Conservation (phyloP, 2,329 filamentous ascomycete genomes). For the Pseudocercospora vitis region DNA sequence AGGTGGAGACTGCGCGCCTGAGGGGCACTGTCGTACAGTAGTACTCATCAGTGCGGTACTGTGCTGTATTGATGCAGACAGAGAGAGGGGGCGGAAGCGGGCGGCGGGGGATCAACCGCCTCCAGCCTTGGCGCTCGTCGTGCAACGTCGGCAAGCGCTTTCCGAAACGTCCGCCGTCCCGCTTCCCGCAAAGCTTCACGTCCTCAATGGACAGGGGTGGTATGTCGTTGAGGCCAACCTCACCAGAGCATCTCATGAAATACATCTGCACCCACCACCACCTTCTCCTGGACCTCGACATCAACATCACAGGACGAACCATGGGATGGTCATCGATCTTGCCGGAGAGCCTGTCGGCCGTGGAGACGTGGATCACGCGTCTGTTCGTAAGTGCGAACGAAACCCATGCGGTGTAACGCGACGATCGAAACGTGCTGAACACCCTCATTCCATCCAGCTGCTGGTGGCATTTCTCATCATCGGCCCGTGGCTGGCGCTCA, state of each 20-base stretch:
- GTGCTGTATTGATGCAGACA: background rate
- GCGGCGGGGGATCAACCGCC: background rate
- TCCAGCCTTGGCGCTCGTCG: background rate
- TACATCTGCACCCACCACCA: too few species aligned
- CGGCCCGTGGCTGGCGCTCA: constrained; percentile 61
- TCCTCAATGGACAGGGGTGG: background rate
- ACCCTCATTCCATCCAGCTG: constrained; percentile 53
- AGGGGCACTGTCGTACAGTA: too few species aligned
- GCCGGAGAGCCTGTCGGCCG: constrained; percentile 55
- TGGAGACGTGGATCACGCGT: constrained; percentile 64
- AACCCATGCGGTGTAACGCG: constrained; percentile 14
- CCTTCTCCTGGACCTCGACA: background rate
- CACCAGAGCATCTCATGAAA: too few species aligned
- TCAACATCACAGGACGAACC: background rate
- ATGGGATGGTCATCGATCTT: constrained; percentile 69
- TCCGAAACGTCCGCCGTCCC: background rate
- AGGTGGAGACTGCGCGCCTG: too few species aligned
- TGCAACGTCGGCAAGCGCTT: background rate
- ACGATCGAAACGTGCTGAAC: constrained; percentile 11
- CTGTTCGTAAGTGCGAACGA: constrained; percentile 57
- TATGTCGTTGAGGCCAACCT: background rate
- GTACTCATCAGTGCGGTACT: too few species aligned
- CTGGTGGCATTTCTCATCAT: constrained; percentile 61
- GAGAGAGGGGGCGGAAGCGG: background rate
- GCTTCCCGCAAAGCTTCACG: too few species aligned